Evolutionary conservation across 371 early-diverging fungal species (phyloP), one percentile per base, ranked within the genome.

Genomic region (Parasitella parasitica): DNA sequence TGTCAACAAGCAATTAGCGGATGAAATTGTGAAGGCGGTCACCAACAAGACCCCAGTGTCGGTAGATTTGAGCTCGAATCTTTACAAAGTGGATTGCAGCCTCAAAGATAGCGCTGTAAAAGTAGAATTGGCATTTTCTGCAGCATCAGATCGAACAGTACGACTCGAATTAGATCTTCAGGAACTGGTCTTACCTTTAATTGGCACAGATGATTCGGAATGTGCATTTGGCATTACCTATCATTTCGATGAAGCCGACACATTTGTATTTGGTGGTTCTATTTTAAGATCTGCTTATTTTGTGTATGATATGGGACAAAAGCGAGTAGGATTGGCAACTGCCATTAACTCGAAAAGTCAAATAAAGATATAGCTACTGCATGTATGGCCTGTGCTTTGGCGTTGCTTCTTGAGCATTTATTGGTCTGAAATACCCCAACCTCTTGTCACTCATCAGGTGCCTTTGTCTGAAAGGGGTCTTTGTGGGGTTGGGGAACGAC

Each of bases 181-280:
- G 20, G 63, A 62, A 12, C 32, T 63, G 5, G 18, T 56, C 34
- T n/a, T 57, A 24, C 39, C 57, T 13, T 5, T 24, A 1, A 13
- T 35, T 50, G 51, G 24, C 20, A 27, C 18, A 3, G 53, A 34
- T 28, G 35, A 53, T 34, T 27, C 28, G 12, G 51, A 59, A 26
- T 77, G 77, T 46, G 65, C 63, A 53, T 77, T 73, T 63, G 70
- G 72, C 3, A 68, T 77, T 37, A 72, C 72, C 1, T 68, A 68
- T 39, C 46, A 34, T 12, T 46, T 59, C 20, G 54, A 39, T 9
- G 28, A 61, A 20, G 24, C 38, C 13, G 20, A 61, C 18, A 61
- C 63, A n/a, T 57, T 73, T 15, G 62, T 78, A 5, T 20, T 78
- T 15, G 78, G 78, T 22, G 78, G 71, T 43, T 59, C 61, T 22